These are phyloP conservation scores for Alternaria infectoria DNA, from an alignment of 2,329 filamentous ascomycete species.

Conservation along the genomic window DNA sequence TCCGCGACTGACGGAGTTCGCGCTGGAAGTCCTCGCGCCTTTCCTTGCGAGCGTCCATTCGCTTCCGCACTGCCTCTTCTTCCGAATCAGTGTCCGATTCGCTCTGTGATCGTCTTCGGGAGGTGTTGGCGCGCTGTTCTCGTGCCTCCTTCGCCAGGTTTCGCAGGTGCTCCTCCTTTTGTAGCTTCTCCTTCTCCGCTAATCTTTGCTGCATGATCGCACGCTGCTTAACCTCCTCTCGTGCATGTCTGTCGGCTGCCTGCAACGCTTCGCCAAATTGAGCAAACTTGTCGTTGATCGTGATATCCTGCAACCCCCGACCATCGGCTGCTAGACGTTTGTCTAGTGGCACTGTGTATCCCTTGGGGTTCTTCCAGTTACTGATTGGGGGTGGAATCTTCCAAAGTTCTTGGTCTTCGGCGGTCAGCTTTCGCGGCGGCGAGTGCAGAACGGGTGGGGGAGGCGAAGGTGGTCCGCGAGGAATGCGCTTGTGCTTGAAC, in stretches of 20 bases:
- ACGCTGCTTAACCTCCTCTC: constrained; percentile 92
- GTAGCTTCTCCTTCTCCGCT: constrained; percentile 93
- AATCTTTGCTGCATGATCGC: constrained; percentile 94
- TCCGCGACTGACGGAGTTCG: constrained; percentile 88
- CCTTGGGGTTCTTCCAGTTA: constrained; percentile 99
- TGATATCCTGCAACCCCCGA: constrained; percentile 86
- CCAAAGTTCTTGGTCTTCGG: constrained; percentile 97
- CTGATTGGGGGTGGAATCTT: constrained; percentile 88
- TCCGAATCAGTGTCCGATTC: constrained; percentile 59
- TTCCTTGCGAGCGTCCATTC: constrained; percentile 79
- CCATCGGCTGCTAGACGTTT: constrained; percentile 95
- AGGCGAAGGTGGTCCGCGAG: constrained; percentile 86
- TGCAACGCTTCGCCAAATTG: constrained; percentile 94
- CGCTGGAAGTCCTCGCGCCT: constrained; percentile 82
- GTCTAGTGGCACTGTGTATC: constrained; percentile 93
- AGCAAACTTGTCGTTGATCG: constrained; percentile 98
- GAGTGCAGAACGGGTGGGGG: constrained; percentile 95
- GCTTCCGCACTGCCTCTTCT: constrained; percentile 73
- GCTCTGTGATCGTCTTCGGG: constrained; percentile 50
- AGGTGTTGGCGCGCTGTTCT: constrained; percentile 71
- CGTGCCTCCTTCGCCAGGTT: constrained; percentile 88
- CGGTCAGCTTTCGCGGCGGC: constrained; percentile 91
- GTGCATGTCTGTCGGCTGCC: constrained; percentile 90
- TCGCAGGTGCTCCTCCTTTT: constrained; percentile 92
- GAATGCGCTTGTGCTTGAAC: constrained; percentile 99